These are phyloP conservation scores for Dysphania ambrosioides DNA, from an alignment of 148 eudicot genomes.

Conservation along the genomic window DNA sequence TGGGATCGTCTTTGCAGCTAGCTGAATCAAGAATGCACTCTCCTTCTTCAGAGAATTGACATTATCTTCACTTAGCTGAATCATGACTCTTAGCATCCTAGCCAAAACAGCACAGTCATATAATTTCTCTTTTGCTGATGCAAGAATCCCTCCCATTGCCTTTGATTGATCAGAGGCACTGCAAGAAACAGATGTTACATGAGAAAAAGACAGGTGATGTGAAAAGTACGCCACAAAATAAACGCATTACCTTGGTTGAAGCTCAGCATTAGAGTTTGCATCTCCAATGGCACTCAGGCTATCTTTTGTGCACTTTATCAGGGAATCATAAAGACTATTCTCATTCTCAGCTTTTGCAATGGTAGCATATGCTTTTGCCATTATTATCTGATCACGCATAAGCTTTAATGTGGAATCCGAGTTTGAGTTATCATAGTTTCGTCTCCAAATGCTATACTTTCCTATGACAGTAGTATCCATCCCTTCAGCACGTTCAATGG, in stretches of 20 bases:
- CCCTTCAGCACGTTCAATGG: slow-evolving; percentile 67
- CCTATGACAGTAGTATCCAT: slow-evolving; percentile 73
- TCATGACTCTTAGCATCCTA: slow-evolving; percentile 89
- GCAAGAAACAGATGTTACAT: slow-evolving; percentile 27
- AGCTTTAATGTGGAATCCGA: slow-evolving; percentile 90
- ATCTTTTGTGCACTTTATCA: slow-evolving; percentile 57
- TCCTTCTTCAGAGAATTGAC: slow-evolving; percentile 63
- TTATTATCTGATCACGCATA: slow-evolving; percentile 95
- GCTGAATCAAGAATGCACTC: slow-evolving; percentile 86
- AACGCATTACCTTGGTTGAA: slow-evolving; percentile 63
- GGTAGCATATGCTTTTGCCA: slow-evolving; percentile 95
- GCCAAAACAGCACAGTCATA: slow-evolving; percentile 68
- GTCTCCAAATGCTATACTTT: slow-evolving; percentile 93
- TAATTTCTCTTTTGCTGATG: slow-evolving; percentile 77
- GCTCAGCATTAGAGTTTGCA: slow-evolving; percentile 77
- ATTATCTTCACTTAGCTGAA: slow-evolving; percentile 68
- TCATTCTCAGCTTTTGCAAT: slow-evolving; percentile 83
- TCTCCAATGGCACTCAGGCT: slow-evolving; percentile 67
- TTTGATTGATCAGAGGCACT: slow-evolving; percentile 86
- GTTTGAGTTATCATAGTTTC: slow-evolving; percentile 80
- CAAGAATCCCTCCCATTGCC: slow-evolving; percentile 82
- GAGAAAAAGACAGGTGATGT: not conserved
- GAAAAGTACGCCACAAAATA: slow-evolving; percentile 13
- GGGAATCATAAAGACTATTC: slow-evolving; percentile 57
- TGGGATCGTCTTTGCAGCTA: slow-evolving; percentile 94